These are phyloP conservation scores for Sanghuangporus weigelae DNA, from an alignment of 1,284 basidiomycete species.

Conservation along the genomic window DNA sequence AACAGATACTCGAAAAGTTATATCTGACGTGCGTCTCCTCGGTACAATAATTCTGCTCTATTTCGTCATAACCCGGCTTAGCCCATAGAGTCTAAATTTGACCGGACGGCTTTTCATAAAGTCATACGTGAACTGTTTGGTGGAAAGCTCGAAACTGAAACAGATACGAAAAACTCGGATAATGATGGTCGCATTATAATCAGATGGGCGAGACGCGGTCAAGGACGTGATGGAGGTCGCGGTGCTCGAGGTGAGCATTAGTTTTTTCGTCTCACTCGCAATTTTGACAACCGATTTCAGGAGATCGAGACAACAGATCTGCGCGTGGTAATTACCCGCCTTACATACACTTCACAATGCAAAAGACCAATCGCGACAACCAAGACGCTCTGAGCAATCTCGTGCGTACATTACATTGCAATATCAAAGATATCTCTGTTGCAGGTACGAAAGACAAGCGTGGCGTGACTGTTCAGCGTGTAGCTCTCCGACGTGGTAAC, in stretches of 20 bases:
- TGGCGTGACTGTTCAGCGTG: constrained; percentile 91
- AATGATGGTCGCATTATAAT: constrained; percentile 69
- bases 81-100: constrained; percentile 80
- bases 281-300: constrained; percentile 16
- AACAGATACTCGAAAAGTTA: constrained; percentile 63
- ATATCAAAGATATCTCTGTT: constrained; percentile 76
- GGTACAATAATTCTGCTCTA: constrained; percentile 2
- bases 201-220: constrained; percentile 59
- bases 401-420: constrained; percentile 70
- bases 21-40: constrained; percentile 63
- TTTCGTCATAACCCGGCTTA: constrained; percentile 29
- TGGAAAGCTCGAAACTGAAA: constrained; percentile 82
- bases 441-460: constrained; percentile 99
- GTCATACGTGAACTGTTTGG: constrained; percentile 75
- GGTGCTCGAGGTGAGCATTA: constrained; percentile 35
- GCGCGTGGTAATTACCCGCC: constrained; percentile 69
- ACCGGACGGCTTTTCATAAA: constrained; percentile 80
- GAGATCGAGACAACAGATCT: constrained; percentile 34
- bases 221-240: constrained; percentile 39
- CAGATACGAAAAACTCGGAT: constrained; percentile 51
- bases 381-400: constrained; percentile 88
- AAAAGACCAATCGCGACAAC: constrained; percentile 97
- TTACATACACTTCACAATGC: constrained; percentile 95
- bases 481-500: constrained; percentile 75
- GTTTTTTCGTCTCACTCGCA: background rate